These are phyloP conservation scores for Skeletonema potamos DNA, from an alignment of 108 stramenopile genomes.

Conservation along the genomic window DNA sequence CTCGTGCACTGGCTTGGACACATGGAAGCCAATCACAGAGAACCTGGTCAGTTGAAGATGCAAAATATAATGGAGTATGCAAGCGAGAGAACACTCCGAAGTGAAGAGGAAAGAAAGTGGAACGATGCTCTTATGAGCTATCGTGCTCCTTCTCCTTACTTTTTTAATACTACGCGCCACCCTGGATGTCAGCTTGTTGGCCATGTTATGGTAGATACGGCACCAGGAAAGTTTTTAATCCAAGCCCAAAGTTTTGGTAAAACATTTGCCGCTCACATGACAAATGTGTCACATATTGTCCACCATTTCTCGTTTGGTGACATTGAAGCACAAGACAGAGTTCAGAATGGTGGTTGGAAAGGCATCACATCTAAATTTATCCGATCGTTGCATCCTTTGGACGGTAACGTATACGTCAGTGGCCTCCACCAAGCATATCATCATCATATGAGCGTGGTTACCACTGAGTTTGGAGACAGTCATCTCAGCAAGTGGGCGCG, in stretches of 20 bases:
- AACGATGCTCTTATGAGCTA: slow-evolving; percentile 51
- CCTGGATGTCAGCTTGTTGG: slow-evolving; percentile 85
- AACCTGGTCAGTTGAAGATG: slow-evolving; percentile 44
- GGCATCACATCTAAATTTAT: slow-evolving; percentile 44
- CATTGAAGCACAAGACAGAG: slow-evolving; percentile 16
- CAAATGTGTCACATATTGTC: slow-evolving; percentile 90
- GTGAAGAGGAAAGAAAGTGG: slow-evolving; percentile 62
- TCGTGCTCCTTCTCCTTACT: slow-evolving; percentile 29
- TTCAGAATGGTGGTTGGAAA: background rate
- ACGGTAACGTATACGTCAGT: slow-evolving; percentile 75
- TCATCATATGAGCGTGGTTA: slow-evolving; percentile 93
- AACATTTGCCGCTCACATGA: slow-evolving; percentile 81
- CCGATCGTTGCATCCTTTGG: slow-evolving; percentile 65
- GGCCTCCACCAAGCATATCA: slow-evolving; percentile 90
- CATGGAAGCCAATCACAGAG: slow-evolving; percentile 51
- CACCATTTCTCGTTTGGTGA: slow-evolving; percentile 87
- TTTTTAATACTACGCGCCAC: slow-evolving; percentile 54
- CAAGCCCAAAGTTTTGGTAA: slow-evolving; percentile 82
- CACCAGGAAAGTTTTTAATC: slow-evolving; percentile 95
- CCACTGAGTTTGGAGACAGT: slow-evolving; percentile 62
- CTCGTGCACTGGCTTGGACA: slow-evolving; percentile 64
- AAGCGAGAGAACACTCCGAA: slow-evolving; percentile 42
- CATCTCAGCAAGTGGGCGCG: slow-evolving; percentile 14
- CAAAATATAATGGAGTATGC: slow-evolving; percentile 33
- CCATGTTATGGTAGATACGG: slow-evolving; percentile 79